These are phyloP conservation scores for Pichia sp. DNA, from an alignment of 1,139 yeast genomes.

Conservation along the genomic window DNA sequence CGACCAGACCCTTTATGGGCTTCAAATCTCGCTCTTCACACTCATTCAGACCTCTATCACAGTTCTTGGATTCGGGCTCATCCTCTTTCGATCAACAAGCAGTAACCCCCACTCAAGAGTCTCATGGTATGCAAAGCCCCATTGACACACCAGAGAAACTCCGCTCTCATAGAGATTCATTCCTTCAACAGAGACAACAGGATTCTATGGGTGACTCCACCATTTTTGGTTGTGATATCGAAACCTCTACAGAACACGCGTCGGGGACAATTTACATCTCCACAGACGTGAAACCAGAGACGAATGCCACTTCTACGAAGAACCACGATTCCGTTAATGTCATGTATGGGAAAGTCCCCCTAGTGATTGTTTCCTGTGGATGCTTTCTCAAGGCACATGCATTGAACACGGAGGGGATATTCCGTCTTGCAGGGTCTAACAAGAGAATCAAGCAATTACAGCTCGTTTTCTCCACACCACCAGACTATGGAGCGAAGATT, in stretches of 20 bases:
- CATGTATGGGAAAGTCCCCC: slow-evolving; percentile 74
- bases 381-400: slow-evolving; percentile 74
- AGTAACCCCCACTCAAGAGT: neutral
- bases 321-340: slow-evolving; percentile 28
- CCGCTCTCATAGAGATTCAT: slow-evolving; percentile 51
- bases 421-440: slow-evolving; percentile 88
- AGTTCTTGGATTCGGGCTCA: slow-evolving; percentile 15
- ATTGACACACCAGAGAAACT: too few relatives aligned
- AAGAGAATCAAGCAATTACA: slow-evolving; percentile 85
- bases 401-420: slow-evolving; percentile 78
- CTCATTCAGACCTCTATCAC: slow-evolving; percentile 23
- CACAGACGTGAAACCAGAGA: slow-evolving; percentile 6
- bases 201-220: slow-evolving; percentile 34
- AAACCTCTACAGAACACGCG: slow-evolving; percentile 65
- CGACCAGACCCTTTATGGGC: slow-evolving; percentile 25
- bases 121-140: too few relatives aligned
- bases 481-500: slow-evolving; percentile 79
- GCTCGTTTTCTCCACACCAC: slow-evolving; percentile 75
- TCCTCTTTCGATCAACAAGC: slow-evolving; percentile 11
- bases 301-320: neutral
- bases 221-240: slow-evolving; percentile 83
- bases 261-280: slow-evolving; percentile 66
- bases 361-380: slow-evolving; percentile 95
- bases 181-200: slow-evolving; percentile 33
- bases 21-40: slow-evolving; percentile 27